phyloP scores from a whole-genome alignment of 768 basidiomycete species.

The Amyloporia xantha region DNA sequence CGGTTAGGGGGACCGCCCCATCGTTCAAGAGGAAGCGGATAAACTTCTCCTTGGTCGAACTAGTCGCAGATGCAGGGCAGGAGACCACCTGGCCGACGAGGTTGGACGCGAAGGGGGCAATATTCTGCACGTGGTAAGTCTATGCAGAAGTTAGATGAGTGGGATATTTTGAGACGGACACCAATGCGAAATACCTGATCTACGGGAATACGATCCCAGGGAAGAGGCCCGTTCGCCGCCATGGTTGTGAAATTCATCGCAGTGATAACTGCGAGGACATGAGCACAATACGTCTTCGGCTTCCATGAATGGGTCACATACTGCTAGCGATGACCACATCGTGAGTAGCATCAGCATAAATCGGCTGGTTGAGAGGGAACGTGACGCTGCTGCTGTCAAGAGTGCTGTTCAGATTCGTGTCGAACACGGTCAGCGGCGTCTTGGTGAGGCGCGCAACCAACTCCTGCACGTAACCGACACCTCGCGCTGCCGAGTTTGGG shows the following conservation, averaged over 20 bases:
- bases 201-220: constrained; percentile 29
- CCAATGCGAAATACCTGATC: constrained; percentile 22
- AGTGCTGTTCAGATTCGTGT: constrained; percentile 41
- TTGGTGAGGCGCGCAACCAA: constrained; percentile 36
- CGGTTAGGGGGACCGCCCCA: constrained; percentile 39
- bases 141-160: constrained; percentile 6
- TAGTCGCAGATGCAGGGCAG: constrained; percentile 24
- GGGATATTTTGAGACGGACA: not conserved
- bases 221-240: constrained; percentile 34
- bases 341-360: constrained; percentile 42
- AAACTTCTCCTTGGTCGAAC: constrained; percentile 13
- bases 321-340: constrained; percentile 38
- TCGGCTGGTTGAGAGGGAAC: constrained; percentile 30
- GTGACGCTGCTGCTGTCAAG: constrained; percentile 33
- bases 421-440: constrained; percentile 29
- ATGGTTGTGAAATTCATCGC: constrained; percentile 41
- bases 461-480: constrained; percentile 37
- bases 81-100: constrained; percentile 40
- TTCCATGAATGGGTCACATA: constrained; percentile 14
- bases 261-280: constrained; percentile 27
- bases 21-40: constrained; percentile 46
- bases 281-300: too few relatives aligned
- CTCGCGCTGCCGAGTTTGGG: constrained; percentile 32
- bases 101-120: constrained; percentile 42
- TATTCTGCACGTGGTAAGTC: constrained; percentile 36